Evolutionary conservation across 768 basidiomycete genomes (phyloP).

Genomic region (Leccinum longicurvipes): DNA sequence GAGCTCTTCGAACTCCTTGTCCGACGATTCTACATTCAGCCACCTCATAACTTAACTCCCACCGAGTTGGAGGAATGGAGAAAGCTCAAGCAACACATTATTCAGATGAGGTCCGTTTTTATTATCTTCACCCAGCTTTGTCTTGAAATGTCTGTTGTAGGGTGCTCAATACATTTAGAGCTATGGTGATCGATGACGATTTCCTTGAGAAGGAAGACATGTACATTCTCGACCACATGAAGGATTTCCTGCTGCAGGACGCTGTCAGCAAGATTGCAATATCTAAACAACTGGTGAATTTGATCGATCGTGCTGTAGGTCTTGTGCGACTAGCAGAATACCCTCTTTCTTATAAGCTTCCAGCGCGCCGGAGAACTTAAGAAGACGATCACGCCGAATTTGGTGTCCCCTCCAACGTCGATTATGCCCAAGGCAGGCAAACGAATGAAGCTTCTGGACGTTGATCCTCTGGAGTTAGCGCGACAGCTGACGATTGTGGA

Average conservation of each 20-base stretch:
- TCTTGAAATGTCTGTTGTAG: constrained; percentile 28
- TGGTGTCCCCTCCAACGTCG: constrained; percentile 67
- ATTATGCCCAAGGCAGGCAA: constrained; percentile 69
- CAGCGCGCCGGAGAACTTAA: constrained; percentile 54
- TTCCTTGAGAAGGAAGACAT: constrained; percentile 84
- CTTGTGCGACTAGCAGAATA: background rate
- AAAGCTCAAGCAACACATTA: constrained; percentile 79
- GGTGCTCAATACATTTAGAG: constrained; percentile 86
- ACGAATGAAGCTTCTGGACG: constrained; percentile 78
- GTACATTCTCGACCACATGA: constrained; percentile 77
- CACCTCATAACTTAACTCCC: constrained; percentile 62
- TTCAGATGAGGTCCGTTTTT: constrained; percentile 73
- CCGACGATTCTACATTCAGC: constrained; percentile 71
- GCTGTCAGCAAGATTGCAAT: constrained; percentile 63
- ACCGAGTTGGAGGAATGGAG: constrained; percentile 76
- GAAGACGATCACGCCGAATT: constrained; percentile 53
- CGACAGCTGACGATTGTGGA: constrained; percentile 93
- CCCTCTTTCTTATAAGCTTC: constrained; percentile 15
- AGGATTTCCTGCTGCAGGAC: constrained; percentile 68
- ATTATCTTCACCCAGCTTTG: background rate
- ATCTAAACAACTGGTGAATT: constrained; percentile 67
- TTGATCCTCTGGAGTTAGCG: constrained; percentile 87
- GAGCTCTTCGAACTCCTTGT: constrained; percentile 82
- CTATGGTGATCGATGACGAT: constrained; percentile 83
- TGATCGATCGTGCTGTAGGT: constrained; percentile 81